Evolutionary conservation across 257 asterid species (phyloP).

Genomic region (Ballota nigra): DNA sequence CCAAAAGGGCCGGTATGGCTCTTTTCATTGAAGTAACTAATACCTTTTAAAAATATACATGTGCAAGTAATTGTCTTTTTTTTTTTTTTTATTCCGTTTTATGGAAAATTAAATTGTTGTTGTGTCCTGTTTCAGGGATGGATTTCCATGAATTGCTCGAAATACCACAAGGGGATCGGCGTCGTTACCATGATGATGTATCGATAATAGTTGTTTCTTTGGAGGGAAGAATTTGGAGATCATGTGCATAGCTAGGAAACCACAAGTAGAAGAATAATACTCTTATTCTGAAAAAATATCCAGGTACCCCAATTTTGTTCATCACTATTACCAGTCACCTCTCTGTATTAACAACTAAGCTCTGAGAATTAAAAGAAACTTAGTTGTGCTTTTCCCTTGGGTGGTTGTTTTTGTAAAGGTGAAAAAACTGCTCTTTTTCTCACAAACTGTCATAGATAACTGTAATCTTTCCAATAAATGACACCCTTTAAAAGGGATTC

Average conservation of each 20-base stretch:
- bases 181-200: slow-evolving; percentile 95
- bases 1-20: slow-evolving; percentile 75
- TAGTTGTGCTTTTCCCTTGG: slow-evolving; percentile 29
- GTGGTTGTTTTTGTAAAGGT: slow-evolving; percentile 37
- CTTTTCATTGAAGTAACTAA: too few species aligned
- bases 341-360: slow-evolving; percentile 34
- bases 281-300: slow-evolving; percentile 13
- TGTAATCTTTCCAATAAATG: slow-evolving; percentile 44
- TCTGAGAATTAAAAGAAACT: slow-evolving; percentile 38
- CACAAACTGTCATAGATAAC: slow-evolving; percentile 32
- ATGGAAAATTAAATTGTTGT: neutral
- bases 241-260: slow-evolving; percentile 60
- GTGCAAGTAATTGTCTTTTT: too few species aligned
- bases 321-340: slow-evolving; percentile 29
- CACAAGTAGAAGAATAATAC: slow-evolving; percentile 18
- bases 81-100: neutral
- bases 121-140: slow-evolving; percentile 54
- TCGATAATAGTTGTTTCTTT: slow-evolving; percentile 92
- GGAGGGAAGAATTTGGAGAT: slow-evolving; percentile 98
- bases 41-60: too few species aligned
- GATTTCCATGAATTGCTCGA: slow-evolving; percentile 91
- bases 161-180: slow-evolving; percentile 92
- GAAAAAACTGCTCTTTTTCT: slow-evolving; percentile 23
- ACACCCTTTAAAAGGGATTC: slow-evolving; percentile 21
- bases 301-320: slow-evolving; percentile 46